A percentile compares a stretch with the other conserved stretches of the same genome.
phyloP scores from a whole-genome alignment of 805 yeast genomes.

The Debaryomyces prosopidis region DNA sequence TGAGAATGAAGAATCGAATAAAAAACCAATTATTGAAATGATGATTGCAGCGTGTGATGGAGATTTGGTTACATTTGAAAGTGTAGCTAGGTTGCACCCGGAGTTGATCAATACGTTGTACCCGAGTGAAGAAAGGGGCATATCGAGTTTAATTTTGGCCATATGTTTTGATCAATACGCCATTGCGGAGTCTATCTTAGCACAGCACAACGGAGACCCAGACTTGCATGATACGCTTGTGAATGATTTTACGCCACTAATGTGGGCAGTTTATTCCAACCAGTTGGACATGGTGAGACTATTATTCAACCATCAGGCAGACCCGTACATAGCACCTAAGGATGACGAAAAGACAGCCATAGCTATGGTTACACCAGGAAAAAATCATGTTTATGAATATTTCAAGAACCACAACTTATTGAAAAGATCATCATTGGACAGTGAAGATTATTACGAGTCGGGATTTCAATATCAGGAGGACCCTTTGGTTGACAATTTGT shows the following conservation, averaged over 20 bases:
- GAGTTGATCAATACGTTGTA: slow-evolving; percentile 19
- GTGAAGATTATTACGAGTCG: slow-evolving; percentile 16
- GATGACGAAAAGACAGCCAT: slow-evolving; percentile 50
- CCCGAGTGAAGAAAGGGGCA: slow-evolving; percentile 31
- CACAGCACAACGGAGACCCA: slow-evolving; percentile 45
- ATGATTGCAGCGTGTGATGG: slow-evolving; percentile 37
- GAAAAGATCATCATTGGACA: slow-evolving; percentile 8
- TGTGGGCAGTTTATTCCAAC: slow-evolving; percentile 82
- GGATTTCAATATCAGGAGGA: slow-evolving; percentile 17
- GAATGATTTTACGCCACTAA: slow-evolving; percentile 61
- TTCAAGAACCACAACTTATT: slow-evolving; percentile 52
- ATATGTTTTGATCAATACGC: slow-evolving; percentile 52
- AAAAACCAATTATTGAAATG: slow-evolving; percentile 20
- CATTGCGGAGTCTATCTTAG: slow-evolving; percentile 47
- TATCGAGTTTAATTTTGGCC: slow-evolving; percentile 46
- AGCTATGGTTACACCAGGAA: slow-evolving; percentile 56
- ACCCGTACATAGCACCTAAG: slow-evolving; percentile 43
- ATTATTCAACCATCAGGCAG: slow-evolving; percentile 65
- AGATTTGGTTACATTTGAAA: slow-evolving; percentile 35
- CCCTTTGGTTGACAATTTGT: slow-evolving; percentile 32
- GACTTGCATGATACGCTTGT: slow-evolving; percentile 51
- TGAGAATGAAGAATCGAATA: slow-evolving; percentile 7
- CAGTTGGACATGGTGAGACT: slow-evolving; percentile 54
- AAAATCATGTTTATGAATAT: slow-evolving; percentile 54
- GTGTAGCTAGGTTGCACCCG: slow-evolving; percentile 19